Evolutionary conservation across 768 basidiomycete genomes (phyloP).

Genomic region (Crucibulum laeve): DNA sequence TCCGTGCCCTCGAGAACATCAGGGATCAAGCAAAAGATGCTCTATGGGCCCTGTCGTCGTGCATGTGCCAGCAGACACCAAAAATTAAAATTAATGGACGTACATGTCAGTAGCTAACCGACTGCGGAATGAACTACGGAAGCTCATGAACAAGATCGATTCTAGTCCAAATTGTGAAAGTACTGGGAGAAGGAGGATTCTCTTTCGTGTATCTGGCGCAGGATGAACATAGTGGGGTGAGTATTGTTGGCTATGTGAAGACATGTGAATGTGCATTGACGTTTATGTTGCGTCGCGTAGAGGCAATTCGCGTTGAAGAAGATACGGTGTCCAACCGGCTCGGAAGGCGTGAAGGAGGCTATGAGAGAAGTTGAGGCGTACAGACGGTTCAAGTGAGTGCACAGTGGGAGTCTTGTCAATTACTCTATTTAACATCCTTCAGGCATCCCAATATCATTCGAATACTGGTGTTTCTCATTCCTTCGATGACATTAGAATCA

Average conservation of each 20-base stretch:
- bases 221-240: conserved; percentile 79
- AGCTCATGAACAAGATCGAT: conserved; percentile 6
- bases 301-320: conserved; percentile 96
- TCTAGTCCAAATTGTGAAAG: conserved; percentile 84
- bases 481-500: not conserved
- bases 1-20: conserved; percentile 48
- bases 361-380: conserved; percentile 93
- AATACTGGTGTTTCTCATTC: conserved; percentile 56
- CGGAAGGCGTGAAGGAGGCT: conserved; percentile 84
- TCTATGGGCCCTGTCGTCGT: conserved; percentile 75
- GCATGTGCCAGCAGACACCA: conserved; percentile 75
- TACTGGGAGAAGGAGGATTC: conserved; percentile 96
- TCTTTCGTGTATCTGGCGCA: conserved; percentile 88
- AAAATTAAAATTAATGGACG: conserved; percentile 95
- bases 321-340: conserved; percentile 87
- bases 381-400: conserved; percentile 80
- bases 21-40: conserved; percentile 81
- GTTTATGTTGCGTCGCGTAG: conserved; percentile 27
- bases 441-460: conserved; percentile 98
- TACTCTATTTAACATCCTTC: conserved; percentile 1
- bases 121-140: not conserved
- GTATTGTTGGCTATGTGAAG: conserved; percentile 17
- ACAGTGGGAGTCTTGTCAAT: not conserved
- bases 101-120: conserved; percentile 56
- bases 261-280: not conserved